Evolutionary conservation across 2,329 filamentous ascomycete genomes (phyloP).

Genomic region (Drechslerella stenobrocha): DNA sequence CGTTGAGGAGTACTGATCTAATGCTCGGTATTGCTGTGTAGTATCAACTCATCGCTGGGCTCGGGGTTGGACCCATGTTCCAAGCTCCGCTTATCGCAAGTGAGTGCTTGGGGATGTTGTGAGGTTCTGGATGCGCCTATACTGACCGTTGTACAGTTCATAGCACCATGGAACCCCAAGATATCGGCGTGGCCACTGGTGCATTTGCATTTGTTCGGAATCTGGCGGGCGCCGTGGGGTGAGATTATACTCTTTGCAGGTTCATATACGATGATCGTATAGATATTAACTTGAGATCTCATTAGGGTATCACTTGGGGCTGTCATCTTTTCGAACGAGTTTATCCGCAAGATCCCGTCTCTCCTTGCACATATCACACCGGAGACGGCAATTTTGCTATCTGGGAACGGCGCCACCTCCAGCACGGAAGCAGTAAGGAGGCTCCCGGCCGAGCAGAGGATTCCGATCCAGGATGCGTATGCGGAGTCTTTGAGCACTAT

Average conservation of each 20-base stretch:
- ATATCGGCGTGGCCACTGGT: conserved; percentile 67
- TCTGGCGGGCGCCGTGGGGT: conserved; percentile 61
- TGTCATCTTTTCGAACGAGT: conserved; percentile 77
- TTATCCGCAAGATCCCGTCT: conserved; percentile 62
- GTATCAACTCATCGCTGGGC: conserved; percentile 51
- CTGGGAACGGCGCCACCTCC: conserved; percentile 65
- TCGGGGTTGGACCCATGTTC: conserved; percentile 52
- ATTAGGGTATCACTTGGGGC: conserved; percentile 61
- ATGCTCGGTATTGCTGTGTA: conserved; percentile 10
- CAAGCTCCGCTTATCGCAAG: conserved; percentile 53
- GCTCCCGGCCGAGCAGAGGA: conserved; percentile 59
- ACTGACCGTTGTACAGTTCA: conserved; percentile 62
- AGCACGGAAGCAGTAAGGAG: conserved; percentile 64
- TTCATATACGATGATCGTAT: neutral
- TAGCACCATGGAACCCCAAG: conserved; percentile 63
- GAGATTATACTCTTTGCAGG: neutral
- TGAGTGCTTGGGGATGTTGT: too few relatives aligned
- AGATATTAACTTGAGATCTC: conserved; percentile 56
- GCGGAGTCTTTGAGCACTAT: conserved; percentile 51
- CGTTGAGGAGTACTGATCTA: conserved; percentile 62
- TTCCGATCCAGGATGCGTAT: conserved; percentile 51
- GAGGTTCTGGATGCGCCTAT: too few relatives aligned
- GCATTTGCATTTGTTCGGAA: conserved; percentile 66
- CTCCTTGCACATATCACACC: conserved; percentile 61
- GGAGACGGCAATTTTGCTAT: conserved; percentile 60